phyloP scores from a whole-genome alignment of 1,284 basidiomycete genomes.

The Pseudomicrostroma phylloplanum region DNA sequence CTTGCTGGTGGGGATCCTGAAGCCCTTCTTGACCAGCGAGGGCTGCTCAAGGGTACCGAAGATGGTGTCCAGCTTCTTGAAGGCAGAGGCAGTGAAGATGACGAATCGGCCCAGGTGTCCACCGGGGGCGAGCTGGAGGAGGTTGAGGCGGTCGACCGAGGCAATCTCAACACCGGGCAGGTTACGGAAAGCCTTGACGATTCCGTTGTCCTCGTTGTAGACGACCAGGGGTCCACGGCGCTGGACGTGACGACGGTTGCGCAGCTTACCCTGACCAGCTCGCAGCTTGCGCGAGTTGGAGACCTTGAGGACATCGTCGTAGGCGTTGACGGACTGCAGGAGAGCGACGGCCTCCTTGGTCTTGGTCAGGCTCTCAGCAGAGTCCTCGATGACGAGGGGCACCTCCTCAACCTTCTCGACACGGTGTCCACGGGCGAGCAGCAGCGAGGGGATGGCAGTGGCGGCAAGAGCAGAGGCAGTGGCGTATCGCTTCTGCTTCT shows the following conservation, averaged over 20 bases:
- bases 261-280: conserved; percentile 94
- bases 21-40: conserved; percentile 80
- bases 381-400: conserved; percentile 79
- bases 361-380: conserved; percentile 82
- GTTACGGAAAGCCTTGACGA: conserved; percentile 98
- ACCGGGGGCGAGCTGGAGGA: conserved; percentile 98
- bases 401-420: conserved; percentile 97
- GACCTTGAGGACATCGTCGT: conserved; percentile 90
- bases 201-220: conserved; percentile 95
- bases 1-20: conserved; percentile 61
- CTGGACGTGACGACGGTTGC: conserved; percentile 94
- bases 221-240: conserved; percentile 95
- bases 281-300: conserved; percentile 95
- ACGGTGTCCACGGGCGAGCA: conserved; percentile 97
- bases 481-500: conserved; percentile 97
- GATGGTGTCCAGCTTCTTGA: conserved; percentile 84
- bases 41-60: conserved; percentile 86
- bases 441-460: conserved; percentile 93
- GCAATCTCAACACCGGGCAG: conserved; percentile 96
- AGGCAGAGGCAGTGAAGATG: conserved; percentile 98
- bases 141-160: conserved; percentile 89
- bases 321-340: conserved; percentile 74
- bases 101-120: conserved; percentile 98
- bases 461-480: conserved; percentile 96
- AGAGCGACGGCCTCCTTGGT: conserved; percentile 95